Conservation (phyloP, 306 rosid genomes). For the Quercus rubra region DNA sequence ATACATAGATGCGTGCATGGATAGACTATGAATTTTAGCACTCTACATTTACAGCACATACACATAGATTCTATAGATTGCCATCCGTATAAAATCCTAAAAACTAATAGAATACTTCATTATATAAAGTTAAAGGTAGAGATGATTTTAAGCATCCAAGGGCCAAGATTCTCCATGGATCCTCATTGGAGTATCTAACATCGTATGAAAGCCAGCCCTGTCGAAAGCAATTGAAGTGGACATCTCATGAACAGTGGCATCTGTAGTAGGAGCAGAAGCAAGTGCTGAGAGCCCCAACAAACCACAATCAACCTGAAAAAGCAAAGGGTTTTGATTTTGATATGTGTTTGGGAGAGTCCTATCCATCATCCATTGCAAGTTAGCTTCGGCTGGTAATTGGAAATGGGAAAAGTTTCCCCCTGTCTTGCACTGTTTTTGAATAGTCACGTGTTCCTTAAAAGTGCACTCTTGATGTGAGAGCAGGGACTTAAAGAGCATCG, state of each 20-base stretch:
- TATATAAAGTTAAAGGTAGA: neutral
- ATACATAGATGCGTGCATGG: neutral
- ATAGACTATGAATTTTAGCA: neutral
- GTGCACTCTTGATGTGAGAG: slow-evolving; percentile 36
- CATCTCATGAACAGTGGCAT: slow-evolving; percentile 22
- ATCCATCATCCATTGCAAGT: slow-evolving; percentile 31
- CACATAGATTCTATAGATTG: neutral
- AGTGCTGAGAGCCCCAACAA: slow-evolving; percentile 24
- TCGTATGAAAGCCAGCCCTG: slow-evolving; percentile 19
- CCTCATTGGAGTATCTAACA: slow-evolving; percentile 27
- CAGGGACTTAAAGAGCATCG: slow-evolving; percentile 39
- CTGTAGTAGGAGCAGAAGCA: slow-evolving; percentile 2
- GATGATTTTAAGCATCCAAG: slow-evolving; percentile 14
- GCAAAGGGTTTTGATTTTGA: slow-evolving; percentile 15
- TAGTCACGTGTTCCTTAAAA: slow-evolving; percentile 18
- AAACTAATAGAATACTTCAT: neutral
- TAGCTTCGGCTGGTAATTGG: slow-evolving; percentile 15
- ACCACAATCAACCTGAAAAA: slow-evolving; percentile 31
- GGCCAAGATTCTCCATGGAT: slow-evolving; percentile 39
- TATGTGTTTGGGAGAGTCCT: slow-evolving; percentile 11
- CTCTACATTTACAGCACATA: neutral
- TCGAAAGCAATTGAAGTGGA: slow-evolving; percentile 37
- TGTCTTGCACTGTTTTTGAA: slow-evolving; percentile 35
- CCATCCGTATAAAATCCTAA: neutral
- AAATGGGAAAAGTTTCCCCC: slow-evolving; percentile 27